phyloP scores from a whole-genome alignment of 495 filamentous ascomycete species.

The Amorphotheca resinae region DNA sequence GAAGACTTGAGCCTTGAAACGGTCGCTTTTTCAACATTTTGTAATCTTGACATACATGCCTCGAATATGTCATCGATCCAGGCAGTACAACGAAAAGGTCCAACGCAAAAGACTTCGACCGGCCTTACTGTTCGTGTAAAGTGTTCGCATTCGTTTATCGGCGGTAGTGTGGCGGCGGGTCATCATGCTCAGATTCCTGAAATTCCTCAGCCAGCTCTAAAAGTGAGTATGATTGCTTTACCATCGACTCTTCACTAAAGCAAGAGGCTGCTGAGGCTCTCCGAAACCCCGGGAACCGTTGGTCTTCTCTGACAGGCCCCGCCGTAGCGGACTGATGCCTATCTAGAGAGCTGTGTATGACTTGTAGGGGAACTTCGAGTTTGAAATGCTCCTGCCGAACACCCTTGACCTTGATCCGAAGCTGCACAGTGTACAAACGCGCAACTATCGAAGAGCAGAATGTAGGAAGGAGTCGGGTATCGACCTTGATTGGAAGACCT shows the following conservation, averaged over 20 bases:
- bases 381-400: background rate
- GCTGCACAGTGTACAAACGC: background rate
- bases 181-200: no score
- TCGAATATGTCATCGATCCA: no score
- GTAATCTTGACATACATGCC: no score
- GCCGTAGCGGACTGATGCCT: background rate
- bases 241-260: constrained; percentile 1
- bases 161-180: no score
- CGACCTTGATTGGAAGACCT: constrained; percentile 1
- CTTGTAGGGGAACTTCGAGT: constrained; percentile 5
- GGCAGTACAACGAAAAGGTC: no score
- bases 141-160: no score
- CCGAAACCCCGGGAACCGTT: background rate
- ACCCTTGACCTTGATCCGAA: constrained; percentile 2
- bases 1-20: no score
- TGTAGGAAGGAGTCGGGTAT: constrained; percentile 3
- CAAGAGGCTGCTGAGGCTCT: background rate
- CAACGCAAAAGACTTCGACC: no score
- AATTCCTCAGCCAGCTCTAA: no score
- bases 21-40: no score
- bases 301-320: background rate
- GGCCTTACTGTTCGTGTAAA: no score
- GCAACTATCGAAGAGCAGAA: constrained; percentile 4
- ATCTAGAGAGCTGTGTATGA: constrained; percentile 1
- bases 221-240: no score